These are phyloP conservation scores for Aquilaria sinensis DNA, from an alignment of 345 rosid genomes.

Conservation along the genomic window DNA sequence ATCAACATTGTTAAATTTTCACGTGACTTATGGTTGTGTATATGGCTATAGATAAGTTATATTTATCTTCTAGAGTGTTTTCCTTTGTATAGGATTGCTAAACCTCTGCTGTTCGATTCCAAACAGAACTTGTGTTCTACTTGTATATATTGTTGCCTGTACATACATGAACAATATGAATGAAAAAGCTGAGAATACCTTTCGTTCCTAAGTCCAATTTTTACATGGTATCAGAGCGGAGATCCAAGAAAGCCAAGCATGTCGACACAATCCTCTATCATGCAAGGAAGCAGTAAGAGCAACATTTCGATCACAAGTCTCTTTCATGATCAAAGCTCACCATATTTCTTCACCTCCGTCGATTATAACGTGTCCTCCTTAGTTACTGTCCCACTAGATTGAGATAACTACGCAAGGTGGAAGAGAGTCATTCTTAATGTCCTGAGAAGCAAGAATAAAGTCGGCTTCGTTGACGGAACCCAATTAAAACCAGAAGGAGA, in stretches of 20 bases:
- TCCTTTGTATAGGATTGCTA: too few species aligned
- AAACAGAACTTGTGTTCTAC: too few species aligned
- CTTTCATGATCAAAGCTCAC: not conserved
- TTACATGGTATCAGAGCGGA: not conserved
- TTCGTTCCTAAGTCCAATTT: too few species aligned
- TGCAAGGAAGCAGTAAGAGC: not conserved
- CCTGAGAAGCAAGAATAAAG: too few species aligned
- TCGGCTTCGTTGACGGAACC: not conserved
- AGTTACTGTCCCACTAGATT: not conserved
- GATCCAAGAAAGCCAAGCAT: not conserved
- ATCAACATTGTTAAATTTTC: conserved; percentile 46
- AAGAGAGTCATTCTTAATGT: not conserved
- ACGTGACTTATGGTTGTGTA: too few species aligned
- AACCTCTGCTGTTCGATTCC: too few species aligned
- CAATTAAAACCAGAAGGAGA: not conserved
- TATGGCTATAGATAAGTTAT: too few species aligned
- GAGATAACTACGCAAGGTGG: not conserved
- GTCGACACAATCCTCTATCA: not conserved
- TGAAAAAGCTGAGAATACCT: too few species aligned
- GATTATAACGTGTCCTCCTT: not conserved
- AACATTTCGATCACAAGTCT: not conserved
- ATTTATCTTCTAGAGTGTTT: too few species aligned
- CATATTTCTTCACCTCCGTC: not conserved
- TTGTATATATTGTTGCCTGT: too few species aligned
- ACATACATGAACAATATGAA: too few species aligned